Conservation (phyloP, 495 filamentous ascomycete genomes). For the Hypoxylon lienhwacheense region DNA sequence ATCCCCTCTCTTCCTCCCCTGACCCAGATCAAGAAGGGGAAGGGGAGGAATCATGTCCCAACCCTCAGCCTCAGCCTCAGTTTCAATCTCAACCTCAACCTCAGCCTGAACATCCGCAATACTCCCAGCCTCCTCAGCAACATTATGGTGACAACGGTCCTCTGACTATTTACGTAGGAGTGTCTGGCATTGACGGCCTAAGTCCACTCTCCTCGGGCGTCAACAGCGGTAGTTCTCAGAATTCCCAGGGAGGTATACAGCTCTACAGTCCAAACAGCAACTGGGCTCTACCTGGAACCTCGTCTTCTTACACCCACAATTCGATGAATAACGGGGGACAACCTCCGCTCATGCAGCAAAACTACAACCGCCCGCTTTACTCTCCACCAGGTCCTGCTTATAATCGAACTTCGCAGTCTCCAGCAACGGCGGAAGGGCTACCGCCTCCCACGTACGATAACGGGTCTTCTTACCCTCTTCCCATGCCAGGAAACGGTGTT, state of each 20-base stretch:
- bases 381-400: conserved; percentile 52
- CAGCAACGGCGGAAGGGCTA: conserved; percentile 37
- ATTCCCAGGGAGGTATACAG: conserved; percentile 52
- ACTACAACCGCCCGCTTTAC: conserved; percentile 52
- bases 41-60: too few relatives aligned
- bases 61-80: not conserved
- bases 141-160: conserved; percentile 38
- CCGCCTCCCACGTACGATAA: conserved; percentile 37
- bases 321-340: conserved; percentile 46
- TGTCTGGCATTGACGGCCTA: conserved; percentile 59
- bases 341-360: conserved; percentile 38
- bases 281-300: conserved; percentile 57
- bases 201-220: conserved; percentile 62
- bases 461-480: conserved; percentile 41
- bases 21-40: not conserved
- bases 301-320: conserved; percentile 52
- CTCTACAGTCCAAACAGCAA: conserved; percentile 52
- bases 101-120: not conserved
- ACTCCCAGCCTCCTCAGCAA: not conserved
- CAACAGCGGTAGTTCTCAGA: conserved; percentile 55
- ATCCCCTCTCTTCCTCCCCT: not conserved
- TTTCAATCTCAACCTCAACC: not conserved
- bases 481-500: conserved; percentile 33
- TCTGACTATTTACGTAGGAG: conserved; percentile 49
- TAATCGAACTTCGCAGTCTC: conserved; percentile 42